Evolutionary conservation across 2,329 filamentous ascomycete species (phyloP).

Genomic region (Blastomyces percursus): DNA sequence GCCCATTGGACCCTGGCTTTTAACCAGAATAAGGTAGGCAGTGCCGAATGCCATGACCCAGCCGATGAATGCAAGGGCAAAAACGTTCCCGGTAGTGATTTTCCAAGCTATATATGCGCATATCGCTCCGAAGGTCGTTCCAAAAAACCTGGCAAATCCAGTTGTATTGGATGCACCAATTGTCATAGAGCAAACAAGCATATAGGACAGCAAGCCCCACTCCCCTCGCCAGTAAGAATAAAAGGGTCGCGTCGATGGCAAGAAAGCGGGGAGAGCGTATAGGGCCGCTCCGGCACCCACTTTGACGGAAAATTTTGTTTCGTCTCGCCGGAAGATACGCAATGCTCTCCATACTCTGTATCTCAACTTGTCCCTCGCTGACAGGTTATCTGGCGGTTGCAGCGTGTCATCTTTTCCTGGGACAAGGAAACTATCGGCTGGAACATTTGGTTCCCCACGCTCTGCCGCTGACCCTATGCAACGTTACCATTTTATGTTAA

Average conservation of each 20-base stretch:
- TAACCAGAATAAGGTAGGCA: slow-evolving; percentile 79
- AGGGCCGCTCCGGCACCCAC: slow-evolving; percentile 81
- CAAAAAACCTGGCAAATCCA: slow-evolving; percentile 71
- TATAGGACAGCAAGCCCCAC: slow-evolving; percentile 93
- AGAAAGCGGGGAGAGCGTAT: slow-evolving; percentile 81
- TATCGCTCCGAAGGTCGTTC: slow-evolving; percentile 69
- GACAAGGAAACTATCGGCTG: not conserved
- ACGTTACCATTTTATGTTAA: not conserved
- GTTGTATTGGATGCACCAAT: slow-evolving; percentile 94
- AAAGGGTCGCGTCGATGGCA: slow-evolving; percentile 62
- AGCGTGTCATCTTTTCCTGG: slow-evolving; percentile 8
- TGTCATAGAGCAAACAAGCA: slow-evolving; percentile 97
- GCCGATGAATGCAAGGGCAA: slow-evolving; percentile 66
- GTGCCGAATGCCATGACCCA: slow-evolving; percentile 71
- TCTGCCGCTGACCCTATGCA: slow-evolving; percentile 15
- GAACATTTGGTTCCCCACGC: not conserved
- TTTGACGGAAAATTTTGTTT: slow-evolving; percentile 74
- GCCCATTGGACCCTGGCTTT: slow-evolving; percentile 77
- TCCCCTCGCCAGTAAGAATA: slow-evolving; percentile 88
- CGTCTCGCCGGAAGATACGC: slow-evolving; percentile 50
- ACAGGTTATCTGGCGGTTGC: not conserved
- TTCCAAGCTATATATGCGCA: slow-evolving; percentile 71
- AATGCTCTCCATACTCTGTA: slow-evolving; percentile 47
- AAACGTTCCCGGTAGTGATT: slow-evolving; percentile 60
- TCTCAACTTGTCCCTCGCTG: slow-evolving; percentile 23